Evolutionary conservation across 192 early-diverging fungal genomes (phyloP), one percentile per base, ranked within the genome.

Genomic region (Diversispora eburnea): DNA sequence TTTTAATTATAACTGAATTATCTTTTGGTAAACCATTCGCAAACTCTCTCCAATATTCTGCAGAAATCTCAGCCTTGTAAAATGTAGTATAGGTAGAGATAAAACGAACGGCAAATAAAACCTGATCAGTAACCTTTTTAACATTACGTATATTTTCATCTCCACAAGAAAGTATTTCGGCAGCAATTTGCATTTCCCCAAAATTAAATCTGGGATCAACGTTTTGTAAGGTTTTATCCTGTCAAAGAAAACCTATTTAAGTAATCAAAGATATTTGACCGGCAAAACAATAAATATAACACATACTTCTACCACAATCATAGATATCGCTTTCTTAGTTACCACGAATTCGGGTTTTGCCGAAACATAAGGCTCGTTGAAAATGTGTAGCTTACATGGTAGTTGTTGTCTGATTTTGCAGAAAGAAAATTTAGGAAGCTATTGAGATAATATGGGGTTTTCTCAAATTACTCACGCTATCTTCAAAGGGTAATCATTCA

Each of bases 111-210:
- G 57, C 0, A 58, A 58, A 58, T 58, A 15, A 58, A 58, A 58
- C 1, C 20, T 15, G 4, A 63, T 41, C 33, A 43, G 8, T 0
- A 43, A 0, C 5, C 17, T 5, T 20, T 1, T 3, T 0, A 45
- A 33, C 61, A 0, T 10, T 6, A 63, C 33, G 39, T 67, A 67
- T 67, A 52, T 67, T 67, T 67, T 67, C 46, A 8, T 47, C 19
- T 41, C 65, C 65, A 67, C 49, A 48, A 51, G 65, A 42, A 51
- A 67, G 65, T 19, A 49, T 67, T 51, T 67, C 65, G 20, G 65
- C 65, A 20, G 17, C 4, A 15, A 63, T 63, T n/a, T 63, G 61
- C 0, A 12, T 4, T 48, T 67, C 65, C 8, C 6, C 65, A 51
- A 17, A 67, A 48, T 22, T 46, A 48, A 22, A 2, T 4, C 20